Evolutionary conservation across 2,329 filamentous ascomycete species (phyloP).

Genomic region (Colletotrichum liaoningense): DNA sequence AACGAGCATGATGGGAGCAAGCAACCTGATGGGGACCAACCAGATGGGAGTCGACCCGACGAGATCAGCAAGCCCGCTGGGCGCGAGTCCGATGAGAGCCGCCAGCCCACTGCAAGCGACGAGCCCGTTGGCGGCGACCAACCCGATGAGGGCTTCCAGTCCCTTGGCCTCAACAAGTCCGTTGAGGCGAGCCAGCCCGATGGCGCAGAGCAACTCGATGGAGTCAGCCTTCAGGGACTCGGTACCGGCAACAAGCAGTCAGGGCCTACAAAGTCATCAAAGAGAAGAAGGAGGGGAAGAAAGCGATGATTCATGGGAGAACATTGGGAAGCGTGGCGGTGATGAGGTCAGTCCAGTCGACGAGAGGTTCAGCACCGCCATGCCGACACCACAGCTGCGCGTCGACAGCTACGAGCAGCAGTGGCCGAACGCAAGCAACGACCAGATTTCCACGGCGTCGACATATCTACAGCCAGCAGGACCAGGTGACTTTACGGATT

Average conservation of each 20-base stretch:
- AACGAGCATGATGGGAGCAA: conserved; percentile 10
- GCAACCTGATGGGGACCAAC: conserved; percentile 2
- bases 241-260: conserved; percentile 17
- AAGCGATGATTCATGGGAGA: conserved; percentile 36
- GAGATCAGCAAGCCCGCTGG: conserved; percentile 4
- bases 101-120: not conserved
- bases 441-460: conserved; percentile 21
- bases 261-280: conserved; percentile 27
- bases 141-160: conserved; percentile 2
- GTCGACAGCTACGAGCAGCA: conserved; percentile 25
- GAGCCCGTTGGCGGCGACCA: not conserved
- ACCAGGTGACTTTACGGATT: conserved; percentile 29
- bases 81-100: conserved; percentile 6
- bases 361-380: not conserved
- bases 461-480: conserved; percentile 9
- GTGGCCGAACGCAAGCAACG: conserved; percentile 29
- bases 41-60: conserved; percentile 6
- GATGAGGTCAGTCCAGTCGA: not conserved
- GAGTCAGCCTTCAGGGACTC: conserved; percentile 10
- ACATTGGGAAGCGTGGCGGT: conserved; percentile 22
- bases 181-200: not conserved
- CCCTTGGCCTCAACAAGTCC: not conserved
- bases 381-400: conserved; percentile 15
- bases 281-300: conserved; percentile 33
- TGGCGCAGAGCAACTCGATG: not conserved